Evolutionary conservation across 257 asterid species (phyloP), one percentile per base, ranked within the genome.

Genomic region (Parsonsia alboflavescens): DNA sequence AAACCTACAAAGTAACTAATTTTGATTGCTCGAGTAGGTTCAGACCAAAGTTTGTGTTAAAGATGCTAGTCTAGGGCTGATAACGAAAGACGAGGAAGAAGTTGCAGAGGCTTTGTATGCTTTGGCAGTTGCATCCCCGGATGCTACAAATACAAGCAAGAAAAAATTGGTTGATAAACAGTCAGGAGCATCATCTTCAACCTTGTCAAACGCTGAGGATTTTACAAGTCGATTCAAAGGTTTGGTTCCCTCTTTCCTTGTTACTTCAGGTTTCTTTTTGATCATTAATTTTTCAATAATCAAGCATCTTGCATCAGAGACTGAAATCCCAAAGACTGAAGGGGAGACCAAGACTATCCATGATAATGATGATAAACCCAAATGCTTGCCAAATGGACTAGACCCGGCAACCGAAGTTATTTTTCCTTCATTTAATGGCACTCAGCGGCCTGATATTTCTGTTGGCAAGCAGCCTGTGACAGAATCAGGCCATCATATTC

Each of bases 51-150:
- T 72, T 73, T 66, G 45, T 36, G 66, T 22, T 21, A 58, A 15
- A 42, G 57, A 67, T 10, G 62, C n/a, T 61, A 53, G 54, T 59
- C 50, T 41, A n/a, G 79, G 84, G 58, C 73, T 58, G 52, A 70
- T 91, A 73, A 86, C 88, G 57, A 85, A 89, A 83, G 98, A 91
- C 73, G 97, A 93, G 85, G 87, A 85, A 86, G 98, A 93, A 87
- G 98, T 93, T 75, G 98, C 91, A 16, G 91, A 91, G 82, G 85
- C 98, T 72, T 86, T 93, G 48, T 84, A 53, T 80, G 88, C 96
- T 62, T 82, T 91, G 77, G 92, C 98, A 0, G 84, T 78, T 76
- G 73, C 87, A 81, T 82, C 88, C 75, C 71, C 86, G 10, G 88
- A 74, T 52, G n/a, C 84, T 48, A 61, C 68, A 66, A 84, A 76